Conservation (phyloP, 805 yeast genomes). For the Yarrowia osloensis region DNA sequence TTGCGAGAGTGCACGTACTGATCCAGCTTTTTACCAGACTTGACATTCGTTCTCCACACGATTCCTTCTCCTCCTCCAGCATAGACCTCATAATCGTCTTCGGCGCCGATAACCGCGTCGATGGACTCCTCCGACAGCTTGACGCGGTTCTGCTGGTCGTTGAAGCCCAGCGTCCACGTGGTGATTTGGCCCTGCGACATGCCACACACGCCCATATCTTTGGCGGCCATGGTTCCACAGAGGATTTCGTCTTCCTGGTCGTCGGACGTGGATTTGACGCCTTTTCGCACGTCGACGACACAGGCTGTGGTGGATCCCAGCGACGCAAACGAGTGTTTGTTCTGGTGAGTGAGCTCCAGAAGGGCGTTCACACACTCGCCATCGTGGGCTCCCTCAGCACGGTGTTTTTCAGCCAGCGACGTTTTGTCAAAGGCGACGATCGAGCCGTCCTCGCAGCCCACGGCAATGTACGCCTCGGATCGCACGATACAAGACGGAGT, state of each 20-base stretch:
- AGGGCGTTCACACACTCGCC: conserved; percentile 70
- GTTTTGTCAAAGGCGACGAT: conserved; percentile 62
- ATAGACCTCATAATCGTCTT: conserved; percentile 35
- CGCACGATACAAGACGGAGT: conserved; percentile 40
- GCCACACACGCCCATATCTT: conserved; percentile 71
- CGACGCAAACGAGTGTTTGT: conserved; percentile 76
- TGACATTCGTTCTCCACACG: conserved; percentile 65
- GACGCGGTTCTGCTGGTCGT: conserved; percentile 78
- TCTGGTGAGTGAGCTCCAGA: conserved; percentile 65
- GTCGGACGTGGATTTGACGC: conserved; percentile 66
- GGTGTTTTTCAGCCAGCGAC: conserved; percentile 53
- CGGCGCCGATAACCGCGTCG: conserved; percentile 37
- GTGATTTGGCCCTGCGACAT: conserved; percentile 91
- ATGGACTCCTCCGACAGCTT: conserved; percentile 50
- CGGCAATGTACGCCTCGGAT: conserved; percentile 41
- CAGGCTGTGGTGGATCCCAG: conserved; percentile 81
- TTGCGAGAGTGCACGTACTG: conserved; percentile 40
- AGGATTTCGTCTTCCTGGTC: conserved; percentile 94
- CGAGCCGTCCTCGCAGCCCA: conserved; percentile 70
- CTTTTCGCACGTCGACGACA: conserved; percentile 76
- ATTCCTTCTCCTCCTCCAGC: conserved; percentile 45
- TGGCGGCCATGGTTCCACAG: conserved; percentile 65
- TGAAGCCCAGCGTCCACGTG: conserved; percentile 64
- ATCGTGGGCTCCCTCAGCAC: conserved; percentile 61
- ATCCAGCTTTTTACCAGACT: conserved; percentile 63